Percentiles rank a stretch among this genome's conserved stretches.
Evolutionary conservation across 306 rosid genomes (phyloP).

Genomic region (Astragalus membranaceus): DNA sequence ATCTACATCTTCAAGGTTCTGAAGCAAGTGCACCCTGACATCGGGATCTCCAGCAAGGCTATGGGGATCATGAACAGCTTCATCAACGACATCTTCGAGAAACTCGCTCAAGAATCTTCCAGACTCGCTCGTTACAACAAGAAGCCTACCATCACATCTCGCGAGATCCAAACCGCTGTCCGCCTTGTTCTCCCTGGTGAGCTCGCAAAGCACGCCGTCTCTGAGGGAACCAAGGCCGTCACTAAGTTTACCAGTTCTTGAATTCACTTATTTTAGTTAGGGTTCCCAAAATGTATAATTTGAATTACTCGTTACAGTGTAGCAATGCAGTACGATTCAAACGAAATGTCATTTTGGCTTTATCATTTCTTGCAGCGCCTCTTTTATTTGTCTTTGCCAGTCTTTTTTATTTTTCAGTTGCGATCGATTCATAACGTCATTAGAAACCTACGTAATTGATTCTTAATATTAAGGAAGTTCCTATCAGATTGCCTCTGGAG

Average conservation of each 20-base stretch:
- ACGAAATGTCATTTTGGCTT: neutral
- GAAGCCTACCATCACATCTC: constrained; percentile 37
- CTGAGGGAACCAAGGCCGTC: constrained; percentile 45
- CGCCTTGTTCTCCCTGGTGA: constrained; percentile 40
- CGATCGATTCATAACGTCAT: too few species aligned
- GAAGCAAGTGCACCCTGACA: constrained; percentile 51
- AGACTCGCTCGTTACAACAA: constrained; percentile 33
- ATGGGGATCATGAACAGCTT: constrained; percentile 49
- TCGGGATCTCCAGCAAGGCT: constrained; percentile 42
- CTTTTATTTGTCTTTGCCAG: too few species aligned
- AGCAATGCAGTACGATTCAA: too few species aligned
- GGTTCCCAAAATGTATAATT: neutral
- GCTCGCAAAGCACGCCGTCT: constrained; percentile 41
- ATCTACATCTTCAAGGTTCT: constrained; percentile 41
- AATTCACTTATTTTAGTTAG: neutral
- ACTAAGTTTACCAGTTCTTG: constrained; percentile 38
- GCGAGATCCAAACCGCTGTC: constrained; percentile 46
- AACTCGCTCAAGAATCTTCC: constrained; percentile 42
- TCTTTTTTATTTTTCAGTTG: too few species aligned
- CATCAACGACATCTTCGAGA: constrained; percentile 40
- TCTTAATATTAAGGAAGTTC: too few species aligned
- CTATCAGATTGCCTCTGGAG: too few species aligned
- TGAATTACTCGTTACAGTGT: neutral
- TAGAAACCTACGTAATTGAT: too few species aligned
- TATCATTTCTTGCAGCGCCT: too few species aligned